phyloP scores from a whole-genome alignment of 768 basidiomycete species.

The Harrya chromipes region DNA sequence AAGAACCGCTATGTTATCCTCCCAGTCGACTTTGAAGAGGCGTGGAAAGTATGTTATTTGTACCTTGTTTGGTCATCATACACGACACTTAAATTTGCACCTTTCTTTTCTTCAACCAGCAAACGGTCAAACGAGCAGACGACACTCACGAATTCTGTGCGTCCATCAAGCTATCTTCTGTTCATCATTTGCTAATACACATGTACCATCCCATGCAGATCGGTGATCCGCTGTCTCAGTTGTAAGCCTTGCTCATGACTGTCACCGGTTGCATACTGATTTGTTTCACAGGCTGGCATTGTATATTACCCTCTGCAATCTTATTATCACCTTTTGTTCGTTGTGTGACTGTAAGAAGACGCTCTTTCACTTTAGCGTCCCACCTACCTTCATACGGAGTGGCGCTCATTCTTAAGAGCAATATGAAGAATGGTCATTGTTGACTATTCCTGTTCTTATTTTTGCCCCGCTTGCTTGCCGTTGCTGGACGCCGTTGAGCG shows the following conservation, averaged over 20 bases:
- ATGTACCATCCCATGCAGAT: conserved; percentile 27
- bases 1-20: conserved; percentile 98
- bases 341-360: conserved; percentile 11
- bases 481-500: conserved; percentile 24
- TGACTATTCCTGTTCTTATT: conserved; percentile 34
- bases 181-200: conserved; percentile 5
- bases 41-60: conserved; percentile 93
- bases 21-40: conserved; percentile 97
- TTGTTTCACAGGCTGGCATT: conserved; percentile 25
- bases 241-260: conserved; percentile 37
- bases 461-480: conserved; percentile 39
- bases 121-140: conserved; percentile 94
- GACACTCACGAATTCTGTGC: conserved; percentile 96
- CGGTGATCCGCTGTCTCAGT: conserved; percentile 30
- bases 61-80: conserved; percentile 38
- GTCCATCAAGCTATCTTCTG: conserved; percentile 30
- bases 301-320: conserved; percentile 37
- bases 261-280: conserved; percentile 17
- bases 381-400: conserved; percentile 55
- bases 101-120: conserved; percentile 51
- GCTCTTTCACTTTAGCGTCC: conserved; percentile 89
- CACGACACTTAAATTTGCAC: conserved; percentile 32
- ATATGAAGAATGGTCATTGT: conserved; percentile 42
- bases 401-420: conserved; percentile 86
- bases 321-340: conserved; percentile 13